Conservation (phyloP, 441 rosid species). For the Brassica hybrid region DNA sequence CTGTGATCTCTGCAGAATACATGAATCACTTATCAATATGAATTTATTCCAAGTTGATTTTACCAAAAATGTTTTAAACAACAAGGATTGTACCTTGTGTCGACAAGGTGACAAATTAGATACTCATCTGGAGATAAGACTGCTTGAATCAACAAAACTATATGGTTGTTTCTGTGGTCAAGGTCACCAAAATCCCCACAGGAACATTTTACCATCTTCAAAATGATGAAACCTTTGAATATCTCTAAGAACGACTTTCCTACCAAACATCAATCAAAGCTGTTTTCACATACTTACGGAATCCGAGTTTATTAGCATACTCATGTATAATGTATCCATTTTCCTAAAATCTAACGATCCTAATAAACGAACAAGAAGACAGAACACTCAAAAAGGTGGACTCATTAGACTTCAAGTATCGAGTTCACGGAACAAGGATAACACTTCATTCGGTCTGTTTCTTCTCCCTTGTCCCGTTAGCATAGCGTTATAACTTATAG, state of each 20-base stretch:
- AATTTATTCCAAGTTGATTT: not conserved
- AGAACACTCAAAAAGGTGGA: constrained; percentile 73
- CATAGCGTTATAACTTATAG: constrained; percentile 56
- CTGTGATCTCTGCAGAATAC: not conserved
- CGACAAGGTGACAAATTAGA: not conserved
- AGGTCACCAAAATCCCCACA: constrained; percentile 64
- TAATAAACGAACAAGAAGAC: constrained; percentile 69
- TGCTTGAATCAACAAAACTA: not conserved
- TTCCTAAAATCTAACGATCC: constrained; percentile 75
- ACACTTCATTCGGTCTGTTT: constrained; percentile 75
- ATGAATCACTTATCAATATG: not conserved
- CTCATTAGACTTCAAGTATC: constrained; percentile 64
- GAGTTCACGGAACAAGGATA: constrained; percentile 63
- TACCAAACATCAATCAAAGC: constrained; percentile 33
- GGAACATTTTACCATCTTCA: constrained; percentile 60
- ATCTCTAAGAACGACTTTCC: constrained; percentile 68
- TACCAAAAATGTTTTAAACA: not conserved
- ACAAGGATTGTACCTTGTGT: not conserved
- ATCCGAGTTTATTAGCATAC: constrained; percentile 62
- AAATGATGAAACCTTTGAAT: constrained; percentile 74
- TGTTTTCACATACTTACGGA: constrained; percentile 45
- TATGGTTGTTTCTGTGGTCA: constrained; percentile 19
- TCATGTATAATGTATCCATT: constrained; percentile 69
- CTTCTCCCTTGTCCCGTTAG: constrained; percentile 61
- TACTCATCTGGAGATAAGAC: not conserved